Base-by-base conservation (phyloP, 768 basidiomycete genomes). In the Lentinula sp. region DNA sequence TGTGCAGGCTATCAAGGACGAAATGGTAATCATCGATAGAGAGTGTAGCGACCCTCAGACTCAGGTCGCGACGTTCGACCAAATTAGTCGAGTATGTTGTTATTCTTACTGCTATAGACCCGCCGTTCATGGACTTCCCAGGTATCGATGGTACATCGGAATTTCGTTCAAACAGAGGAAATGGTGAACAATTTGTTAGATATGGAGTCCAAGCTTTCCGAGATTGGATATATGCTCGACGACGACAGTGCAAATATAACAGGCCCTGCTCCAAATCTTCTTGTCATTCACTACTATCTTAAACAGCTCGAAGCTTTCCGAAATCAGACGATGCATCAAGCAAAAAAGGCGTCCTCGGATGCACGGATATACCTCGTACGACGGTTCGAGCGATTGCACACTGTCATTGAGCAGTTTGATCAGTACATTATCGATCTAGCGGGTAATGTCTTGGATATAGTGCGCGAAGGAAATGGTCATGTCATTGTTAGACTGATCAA, bases 101-200 rank as follows among this genome's bases (percentile, higher is more conserved):
- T 28, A 58, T 46, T 23, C 23, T 23, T 36, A 23, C 23, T 62
- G 13, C 7, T 4, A 45, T 32, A 36, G 10, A 5, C 12, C 18
- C 20, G 8, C n/a, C 10, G 10, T 16, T 49, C 16, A 28, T 8
- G 4, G 20, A 4, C 5, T 3, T 37, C 2, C 8, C 60, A 98
- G 95, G 95, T 97, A 2, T 98, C 96, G 5, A 86, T 91, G 78
- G 91, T 98, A 2, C 96, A 98, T 72, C 84, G 95, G 7, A 95
- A 96, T 70, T 95, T 98, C 66, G 86, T 93, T 64, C 91, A 91
- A 59, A 97, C 95, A 0, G 92, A 95, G 70, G 94, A 96, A 65
- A 95, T 97, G 87, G 90, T 98, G 65, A 87, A 88, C 66, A 96
- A 95, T 68, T 81, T 98, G 45, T 79, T 93, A n/a, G 90, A 91